Conservation (phyloP, 208 protist species). For the Leishmania mexicana region DNA sequence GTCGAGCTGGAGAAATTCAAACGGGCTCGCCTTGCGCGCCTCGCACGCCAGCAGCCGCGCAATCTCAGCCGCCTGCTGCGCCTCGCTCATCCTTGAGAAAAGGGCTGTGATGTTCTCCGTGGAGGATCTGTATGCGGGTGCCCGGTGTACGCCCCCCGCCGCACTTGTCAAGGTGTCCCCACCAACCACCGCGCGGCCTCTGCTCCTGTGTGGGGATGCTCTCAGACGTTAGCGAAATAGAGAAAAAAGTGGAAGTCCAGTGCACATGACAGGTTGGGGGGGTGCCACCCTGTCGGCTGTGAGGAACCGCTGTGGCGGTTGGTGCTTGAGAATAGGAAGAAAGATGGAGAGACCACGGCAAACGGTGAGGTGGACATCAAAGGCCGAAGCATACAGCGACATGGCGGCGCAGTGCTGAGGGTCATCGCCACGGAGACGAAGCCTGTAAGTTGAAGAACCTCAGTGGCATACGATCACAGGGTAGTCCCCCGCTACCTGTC, state of each 20-base stretch:
- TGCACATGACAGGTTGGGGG: not conserved
- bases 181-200: not conserved
- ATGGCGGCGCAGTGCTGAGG: not conserved
- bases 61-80: slow-evolving; percentile 65
- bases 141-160: not conserved
- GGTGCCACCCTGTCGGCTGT: not conserved
- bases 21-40: slow-evolving; percentile 43
- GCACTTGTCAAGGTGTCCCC: not conserved
- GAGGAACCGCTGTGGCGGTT: not conserved
- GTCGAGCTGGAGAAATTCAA: slow-evolving; percentile 70
- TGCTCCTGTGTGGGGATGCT: not conserved
- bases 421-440: not conserved
- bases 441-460: not conserved
- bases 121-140: not conserved
- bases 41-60: slow-evolving; percentile 59
- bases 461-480: not conserved
- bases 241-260: not conserved
- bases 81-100: slow-evolving; percentile 29
- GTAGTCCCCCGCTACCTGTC: not conserved
- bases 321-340: not conserved
- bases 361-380: too few species aligned
- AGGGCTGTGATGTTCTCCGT: not conserved
- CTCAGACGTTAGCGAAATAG: not conserved
- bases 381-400: too few species aligned
- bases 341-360: not conserved